These are phyloP conservation scores for Calvatia gigantea DNA, from an alignment of 768 basidiomycete species.

Conservation along the genomic window DNA sequence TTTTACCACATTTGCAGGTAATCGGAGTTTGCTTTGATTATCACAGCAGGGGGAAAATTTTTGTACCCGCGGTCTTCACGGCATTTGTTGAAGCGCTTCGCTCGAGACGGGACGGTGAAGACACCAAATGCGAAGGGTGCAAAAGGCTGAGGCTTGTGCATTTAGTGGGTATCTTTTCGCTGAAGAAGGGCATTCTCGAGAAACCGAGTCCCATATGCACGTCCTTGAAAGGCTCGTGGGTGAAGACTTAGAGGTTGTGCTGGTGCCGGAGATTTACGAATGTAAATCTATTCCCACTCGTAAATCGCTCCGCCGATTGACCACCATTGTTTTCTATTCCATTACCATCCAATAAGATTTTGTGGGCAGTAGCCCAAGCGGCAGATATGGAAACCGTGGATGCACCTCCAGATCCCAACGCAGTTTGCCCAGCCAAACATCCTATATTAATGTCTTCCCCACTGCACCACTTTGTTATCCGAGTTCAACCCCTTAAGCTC, in stretches of 20 bases:
- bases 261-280: no score
- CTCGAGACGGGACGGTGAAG: not conserved
- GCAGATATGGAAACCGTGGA: conserved; percentile 4
- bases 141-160: no score
- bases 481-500: not conserved
- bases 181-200: no score
- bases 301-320: no score
- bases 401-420: conserved; percentile 7
- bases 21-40: not conserved
- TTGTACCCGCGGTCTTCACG: not conserved
- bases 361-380: no score
- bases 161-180: no score
- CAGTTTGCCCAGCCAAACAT: not conserved
- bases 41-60: not conserved
- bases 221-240: no score
- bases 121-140: no score
- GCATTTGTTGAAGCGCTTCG: not conserved
- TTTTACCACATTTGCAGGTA: not conserved
- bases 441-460: not conserved
- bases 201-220: no score
- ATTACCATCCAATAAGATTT: not conserved
- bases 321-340: not conserved
- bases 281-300: no score
- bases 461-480: not conserved
- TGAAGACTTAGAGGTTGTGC: no score